Conservation (phyloP, 2,329 filamentous ascomycete species). For the Fusarium neocosmosporiellum region DNA sequence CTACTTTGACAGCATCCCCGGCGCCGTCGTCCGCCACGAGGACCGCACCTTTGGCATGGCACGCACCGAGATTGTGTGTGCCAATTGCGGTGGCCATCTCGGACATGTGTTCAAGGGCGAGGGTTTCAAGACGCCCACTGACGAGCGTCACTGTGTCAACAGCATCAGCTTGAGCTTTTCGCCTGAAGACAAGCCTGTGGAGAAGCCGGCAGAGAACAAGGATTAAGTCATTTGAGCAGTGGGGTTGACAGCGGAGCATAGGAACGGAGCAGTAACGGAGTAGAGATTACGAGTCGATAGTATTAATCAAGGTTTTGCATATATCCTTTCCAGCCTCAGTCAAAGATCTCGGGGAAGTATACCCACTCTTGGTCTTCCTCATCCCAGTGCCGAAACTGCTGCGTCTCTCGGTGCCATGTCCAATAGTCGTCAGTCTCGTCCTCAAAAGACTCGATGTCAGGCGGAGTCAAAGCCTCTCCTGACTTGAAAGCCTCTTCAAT, state of each 20-base stretch:
- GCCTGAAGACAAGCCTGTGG: constrained; percentile 66
- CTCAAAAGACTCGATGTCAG: constrained; percentile 34
- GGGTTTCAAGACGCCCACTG: constrained; percentile 83
- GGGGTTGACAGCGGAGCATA: neutral
- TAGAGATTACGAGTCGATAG: neutral
- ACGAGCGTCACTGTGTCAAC: constrained; percentile 98
- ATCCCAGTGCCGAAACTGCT: constrained; percentile 41
- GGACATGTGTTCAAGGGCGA: constrained; percentile 97
- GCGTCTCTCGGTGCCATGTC: constrained; percentile 30
- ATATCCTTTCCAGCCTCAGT: constrained; percentile 21
- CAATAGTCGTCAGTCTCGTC: constrained; percentile 38
- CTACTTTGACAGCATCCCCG: constrained; percentile 95
- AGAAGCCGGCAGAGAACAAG: constrained; percentile 49
- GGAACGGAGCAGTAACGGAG: neutral
- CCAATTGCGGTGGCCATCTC: constrained; percentile 92
- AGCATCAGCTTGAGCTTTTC: constrained; percentile 89
- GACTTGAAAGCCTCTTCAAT: constrained; percentile 31
- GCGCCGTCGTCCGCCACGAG: constrained; percentile 84
- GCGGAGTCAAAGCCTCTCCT: constrained; percentile 30
- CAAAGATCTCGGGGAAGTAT: constrained; percentile 40
- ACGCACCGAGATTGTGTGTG: constrained; percentile 92
- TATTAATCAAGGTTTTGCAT: neutral
- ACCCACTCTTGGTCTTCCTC: constrained; percentile 34
- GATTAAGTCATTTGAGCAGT: constrained; percentile 36
- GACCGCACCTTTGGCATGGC: constrained; percentile 84